Evolutionary conservation across 768 basidiomycete species (phyloP), one percentile per base, ranked within the genome.

Genomic region (Lyophyllum shimeji): DNA sequence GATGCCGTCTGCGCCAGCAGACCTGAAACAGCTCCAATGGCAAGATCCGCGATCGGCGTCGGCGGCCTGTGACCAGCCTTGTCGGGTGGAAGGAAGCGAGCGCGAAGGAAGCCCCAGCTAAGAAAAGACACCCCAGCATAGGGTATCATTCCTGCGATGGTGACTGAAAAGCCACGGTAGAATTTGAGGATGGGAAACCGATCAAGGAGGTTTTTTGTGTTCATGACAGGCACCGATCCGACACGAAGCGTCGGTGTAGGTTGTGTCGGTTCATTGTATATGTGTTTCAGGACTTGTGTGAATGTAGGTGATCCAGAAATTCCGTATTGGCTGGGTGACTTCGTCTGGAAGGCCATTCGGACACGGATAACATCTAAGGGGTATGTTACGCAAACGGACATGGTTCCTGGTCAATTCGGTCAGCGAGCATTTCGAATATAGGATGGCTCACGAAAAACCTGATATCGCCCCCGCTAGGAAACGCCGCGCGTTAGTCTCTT

Each of bases 141-240:
- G 5, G 96, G 96, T 29, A 98, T 77, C 82, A 98, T 98, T 44
- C 97, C 96, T 12, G 84, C 70, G 37, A 98, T 71, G 20, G 95
- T 95, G 25, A 97, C 93, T 7, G 87, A 86, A 73, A 98, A 98
- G n/a, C 97, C 96, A 20, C 97, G 90, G 68, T 98, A 99, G 73
- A 98, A 94, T 65, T 95, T 92, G 53, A 95, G 80, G 50, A 93
- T 67, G 15, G 90, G 89, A 63, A 89, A 83, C 12, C 81, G 81
- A 43, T 81, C 73, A 63, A 95, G 80, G 52, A 72, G 68, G 31
- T 69, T 64, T 62, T 60, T 62, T 47, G 67, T 44, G 49, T 46
- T 53, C 59, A 15, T 50, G 54, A 46, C 29, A 60, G 58, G 50
- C 62, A 34, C 64, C 40, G 69, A 58, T 47, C 13, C 69, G 49